Percentiles rank a stretch among this genome's conserved stretches.
These are phyloP conservation scores for Suillus lakei DNA, from an alignment of 768 basidiomycete species.

Conservation along the genomic window DNA sequence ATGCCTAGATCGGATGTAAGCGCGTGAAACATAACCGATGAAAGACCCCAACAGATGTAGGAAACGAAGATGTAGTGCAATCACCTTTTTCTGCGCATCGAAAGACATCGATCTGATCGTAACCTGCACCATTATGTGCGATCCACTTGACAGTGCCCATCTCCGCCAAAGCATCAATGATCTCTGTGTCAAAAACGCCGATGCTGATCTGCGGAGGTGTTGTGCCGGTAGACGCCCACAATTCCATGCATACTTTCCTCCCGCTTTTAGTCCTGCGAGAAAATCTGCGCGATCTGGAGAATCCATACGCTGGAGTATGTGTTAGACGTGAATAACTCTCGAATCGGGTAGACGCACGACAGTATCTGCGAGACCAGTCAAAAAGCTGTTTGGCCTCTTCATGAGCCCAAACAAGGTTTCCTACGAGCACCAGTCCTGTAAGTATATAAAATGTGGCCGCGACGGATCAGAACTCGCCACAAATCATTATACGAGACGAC, in stretches of 20 bases:
- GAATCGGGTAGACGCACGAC: slow-evolving; percentile 58
- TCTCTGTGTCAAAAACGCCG: slow-evolving; percentile 80
- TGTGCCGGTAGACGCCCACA: slow-evolving; percentile 81
- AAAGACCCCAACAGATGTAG: not conserved
- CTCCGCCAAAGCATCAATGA: slow-evolving; percentile 68
- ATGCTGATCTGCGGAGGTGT: slow-evolving; percentile 65
- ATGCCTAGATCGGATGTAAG: slow-evolving; percentile 43
- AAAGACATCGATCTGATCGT: slow-evolving; percentile 83
- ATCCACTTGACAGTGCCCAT: slow-evolving; percentile 74
- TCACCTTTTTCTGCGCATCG: slow-evolving; percentile 74
- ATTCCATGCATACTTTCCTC: slow-evolving; percentile 76
- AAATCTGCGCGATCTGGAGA: slow-evolving; percentile 71
- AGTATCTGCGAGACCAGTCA: slow-evolving; percentile 69
- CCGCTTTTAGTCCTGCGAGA: slow-evolving; percentile 60
- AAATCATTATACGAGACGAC: slow-evolving; percentile 36
- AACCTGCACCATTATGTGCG: slow-evolving; percentile 92
- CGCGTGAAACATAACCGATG: not conserved
- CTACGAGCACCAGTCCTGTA: slow-evolving; percentile 37
- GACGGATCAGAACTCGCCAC: slow-evolving; percentile 30
- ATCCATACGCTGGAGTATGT: slow-evolving; percentile 51
- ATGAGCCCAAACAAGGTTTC: slow-evolving; percentile 80
- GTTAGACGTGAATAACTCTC: not conserved
- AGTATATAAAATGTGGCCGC: not conserved
- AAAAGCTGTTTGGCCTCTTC: slow-evolving; percentile 72
- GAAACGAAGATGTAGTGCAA: slow-evolving; percentile 11